A percentile compares a stretch with the other conserved stretches of the same genome.
phyloP scores from a whole-genome alignment of 2,329 filamentous ascomycete species.

The Colletotrichum sp. region DNA sequence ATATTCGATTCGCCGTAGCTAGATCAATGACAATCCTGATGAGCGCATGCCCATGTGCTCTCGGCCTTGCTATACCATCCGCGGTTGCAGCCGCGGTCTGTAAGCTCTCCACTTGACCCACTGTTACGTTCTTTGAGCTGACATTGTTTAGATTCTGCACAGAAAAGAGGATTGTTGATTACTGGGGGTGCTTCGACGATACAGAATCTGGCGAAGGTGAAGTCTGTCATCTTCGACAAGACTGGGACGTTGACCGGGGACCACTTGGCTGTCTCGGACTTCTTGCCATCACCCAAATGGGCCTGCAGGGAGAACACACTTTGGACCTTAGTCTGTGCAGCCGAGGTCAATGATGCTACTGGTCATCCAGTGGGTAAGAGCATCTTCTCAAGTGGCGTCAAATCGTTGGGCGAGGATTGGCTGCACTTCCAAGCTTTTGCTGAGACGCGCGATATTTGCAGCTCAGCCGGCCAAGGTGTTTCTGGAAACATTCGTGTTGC shows the following conservation, averaged over 20 bases:
- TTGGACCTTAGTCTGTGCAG: not conserved
- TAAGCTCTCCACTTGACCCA: not conserved
- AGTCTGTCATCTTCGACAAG: not conserved
- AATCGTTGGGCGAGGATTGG: not conserved
- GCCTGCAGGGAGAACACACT: not conserved
- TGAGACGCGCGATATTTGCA: not conserved
- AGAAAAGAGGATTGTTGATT: not conserved
- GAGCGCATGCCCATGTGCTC: not conserved
- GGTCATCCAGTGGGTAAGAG: not conserved
- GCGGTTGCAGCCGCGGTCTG: not conserved
- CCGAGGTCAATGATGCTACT: not conserved
- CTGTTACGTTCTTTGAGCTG: not conserved
- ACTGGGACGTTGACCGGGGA: not conserved
- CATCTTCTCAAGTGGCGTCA: not conserved
- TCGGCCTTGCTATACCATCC: not conserved
- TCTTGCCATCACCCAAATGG: not conserved
- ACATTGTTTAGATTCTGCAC: not conserved
- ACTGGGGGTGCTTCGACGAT: not conserved
- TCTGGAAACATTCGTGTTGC: not conserved
- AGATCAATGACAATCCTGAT: not conserved
- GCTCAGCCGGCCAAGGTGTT: not conserved
- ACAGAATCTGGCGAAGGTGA: not conserved
- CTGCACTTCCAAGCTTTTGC: not conserved
- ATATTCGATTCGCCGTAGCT: not conserved
- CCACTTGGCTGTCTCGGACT: not conserved